A percentile compares a stretch with the other conserved stretches of the same genome.
Conservation (phyloP, 176 grass and related monocot genomes). For the Aegilops umbellulata region DNA sequence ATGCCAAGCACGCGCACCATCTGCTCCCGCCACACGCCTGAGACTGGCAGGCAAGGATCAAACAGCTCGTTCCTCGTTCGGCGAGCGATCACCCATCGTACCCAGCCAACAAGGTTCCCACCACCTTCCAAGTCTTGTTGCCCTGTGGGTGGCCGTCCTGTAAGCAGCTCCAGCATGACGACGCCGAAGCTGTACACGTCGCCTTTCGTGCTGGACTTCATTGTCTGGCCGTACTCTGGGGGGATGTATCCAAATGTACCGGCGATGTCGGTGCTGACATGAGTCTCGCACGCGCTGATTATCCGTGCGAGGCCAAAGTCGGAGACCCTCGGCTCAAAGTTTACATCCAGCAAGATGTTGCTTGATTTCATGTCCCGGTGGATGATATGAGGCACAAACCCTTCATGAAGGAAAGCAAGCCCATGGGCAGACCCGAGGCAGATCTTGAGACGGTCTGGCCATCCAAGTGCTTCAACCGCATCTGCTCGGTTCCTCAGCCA, state of each 20-base stretch:
- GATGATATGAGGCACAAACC: conserved; percentile 95
- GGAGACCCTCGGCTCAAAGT: conserved; percentile 87
- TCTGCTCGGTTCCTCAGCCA: conserved; percentile 85
- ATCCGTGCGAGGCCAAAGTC: conserved; percentile 96
- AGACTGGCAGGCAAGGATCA: conserved; percentile 60
- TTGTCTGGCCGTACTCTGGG: conserved; percentile 83
- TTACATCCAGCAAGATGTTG: conserved; percentile 82
- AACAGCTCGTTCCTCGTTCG: conserved; percentile 64
- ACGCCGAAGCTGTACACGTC: conserved; percentile 96
- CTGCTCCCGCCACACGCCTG: conserved; percentile 56
- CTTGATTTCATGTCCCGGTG: conserved; percentile 98
- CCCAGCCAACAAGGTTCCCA: conserved; percentile 90
- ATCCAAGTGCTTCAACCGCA: conserved; percentile 76
- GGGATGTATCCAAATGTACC: conserved; percentile 93
- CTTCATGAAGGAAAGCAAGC: conserved; percentile 90
- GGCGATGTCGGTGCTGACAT: conserved; percentile 90
- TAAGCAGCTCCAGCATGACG: conserved; percentile 89
- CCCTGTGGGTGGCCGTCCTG: conserved; percentile 78
- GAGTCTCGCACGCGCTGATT: conserved; percentile 96
- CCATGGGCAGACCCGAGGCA: conserved; percentile 80
- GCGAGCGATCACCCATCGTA: conserved; percentile 65
- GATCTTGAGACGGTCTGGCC: conserved; percentile 86
- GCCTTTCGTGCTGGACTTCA: conserved; percentile 83
- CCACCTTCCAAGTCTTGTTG: conserved; percentile 86
- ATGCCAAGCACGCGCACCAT: conserved; percentile 63